phyloP scores from a whole-genome alignment of 345 rosid genomes.

The Leavenworthia alabamica region DNA sequence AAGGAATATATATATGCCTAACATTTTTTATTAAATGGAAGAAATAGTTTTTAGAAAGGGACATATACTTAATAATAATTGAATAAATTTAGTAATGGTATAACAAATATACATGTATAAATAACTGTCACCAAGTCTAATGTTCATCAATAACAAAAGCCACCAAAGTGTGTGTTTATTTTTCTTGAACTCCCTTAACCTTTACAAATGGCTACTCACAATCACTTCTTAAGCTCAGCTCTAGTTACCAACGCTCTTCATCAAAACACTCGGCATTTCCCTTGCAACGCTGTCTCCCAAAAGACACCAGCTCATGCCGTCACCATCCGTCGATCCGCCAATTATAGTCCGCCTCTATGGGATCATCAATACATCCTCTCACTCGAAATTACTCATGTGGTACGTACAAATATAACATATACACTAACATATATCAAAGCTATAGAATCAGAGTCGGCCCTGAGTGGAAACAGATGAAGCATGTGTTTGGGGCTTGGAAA shows the following conservation, averaged over 20 bases:
- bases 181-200: neutral
- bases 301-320: neutral
- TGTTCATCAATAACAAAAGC: neutral
- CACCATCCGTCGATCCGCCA: conserved; percentile 21
- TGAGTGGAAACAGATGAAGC: no score
- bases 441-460: no score
- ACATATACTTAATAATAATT: neutral
- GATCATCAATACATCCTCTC: conserved; percentile 31
- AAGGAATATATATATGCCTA: no score
- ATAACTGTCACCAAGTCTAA: neutral
- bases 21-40: no score
- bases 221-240: neutral
- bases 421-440: no score
- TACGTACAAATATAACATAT: neutral
- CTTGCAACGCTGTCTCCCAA: neutral
- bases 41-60: no score
- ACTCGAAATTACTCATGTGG: conserved; percentile 11
- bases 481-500: no score
- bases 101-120: neutral
- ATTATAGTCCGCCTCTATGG: conserved; percentile 31
- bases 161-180: neutral
- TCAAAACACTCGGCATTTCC: neutral
- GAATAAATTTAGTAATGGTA: neutral
- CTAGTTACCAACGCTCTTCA: neutral
- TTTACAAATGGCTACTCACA: conserved; percentile 1